Base-by-base conservation (phyloP, 2,329 filamentous ascomycete species). In the Colletotrichum orchidophilum region DNA sequence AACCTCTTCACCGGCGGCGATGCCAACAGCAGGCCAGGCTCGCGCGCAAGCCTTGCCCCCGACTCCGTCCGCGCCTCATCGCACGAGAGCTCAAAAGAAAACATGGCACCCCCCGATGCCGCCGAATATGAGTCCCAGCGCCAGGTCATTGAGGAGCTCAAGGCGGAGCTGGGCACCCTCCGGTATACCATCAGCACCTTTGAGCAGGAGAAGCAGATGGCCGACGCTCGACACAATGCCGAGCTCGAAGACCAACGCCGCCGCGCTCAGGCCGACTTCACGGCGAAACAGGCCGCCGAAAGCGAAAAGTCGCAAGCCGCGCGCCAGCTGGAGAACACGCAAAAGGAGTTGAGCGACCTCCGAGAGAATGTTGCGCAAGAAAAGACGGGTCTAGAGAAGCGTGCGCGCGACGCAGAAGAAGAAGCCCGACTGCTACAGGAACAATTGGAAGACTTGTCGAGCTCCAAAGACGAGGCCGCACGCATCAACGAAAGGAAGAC, bases 141-240 rank as follows among this genome's bases (percentile, higher is more conserved):
- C 59, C 86, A 83, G 66, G 84, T 84, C 42, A 88, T 87, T 71
- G 95, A 98, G 77, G 92, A 95, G 74, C 87, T 98, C 29, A 95
- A 96, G 78, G 94, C 96, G 2, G 94, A 98, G 81, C 86, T 98
- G 52, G 96, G 95, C 73, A 94, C 94, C 0, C 85, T 98, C 61
- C 92, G 92, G 73, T 99, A 98, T 83, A 94, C 96, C 70, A 87
- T 97, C 74, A 93, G 95, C 77, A 96, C 93, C 21, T 85, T 94
- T 63, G 95, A 96, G 76, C 94, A 97, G 75, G 96, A 98, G 78
- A 92, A 93, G 75, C 94, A 97, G 69, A 88, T 98, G 76, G 86
- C 91, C 58, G 87, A 90, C 11, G 86, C 97, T 18, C 91, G 94
- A 73, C 93, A 96, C 75, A 92, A 94, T 74, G 93, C 94, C 76